These are phyloP conservation scores for Stemphylium beticola DNA, from an alignment of 2,329 filamentous ascomycete genomes.

Conservation along the genomic window DNA sequence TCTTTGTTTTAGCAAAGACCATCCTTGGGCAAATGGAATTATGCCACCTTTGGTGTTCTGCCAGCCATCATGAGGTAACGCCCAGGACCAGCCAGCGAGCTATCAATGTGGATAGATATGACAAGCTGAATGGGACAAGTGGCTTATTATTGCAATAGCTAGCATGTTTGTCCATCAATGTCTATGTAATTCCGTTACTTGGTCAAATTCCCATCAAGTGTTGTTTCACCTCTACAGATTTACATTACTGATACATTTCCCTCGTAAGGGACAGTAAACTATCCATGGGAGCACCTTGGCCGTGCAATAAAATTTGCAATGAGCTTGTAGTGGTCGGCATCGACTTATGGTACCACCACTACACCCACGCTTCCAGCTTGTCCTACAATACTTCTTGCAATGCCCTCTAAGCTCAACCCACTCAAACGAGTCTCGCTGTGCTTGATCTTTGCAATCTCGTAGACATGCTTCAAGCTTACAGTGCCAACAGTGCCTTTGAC, in stretches of 20 bases:
- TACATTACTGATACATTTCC: background rate
- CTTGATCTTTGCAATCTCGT: slow-evolving; percentile 98
- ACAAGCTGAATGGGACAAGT: background rate
- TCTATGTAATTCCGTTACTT: background rate
- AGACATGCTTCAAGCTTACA: slow-evolving; percentile 92
- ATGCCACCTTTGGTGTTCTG: background rate
- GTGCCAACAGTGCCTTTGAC: slow-evolving; percentile 81
- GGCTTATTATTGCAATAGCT: background rate
- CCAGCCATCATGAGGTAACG: background rate
- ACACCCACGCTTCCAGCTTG: slow-evolving; percentile 59
- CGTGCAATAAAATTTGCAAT: background rate
- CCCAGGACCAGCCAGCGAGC: background rate
- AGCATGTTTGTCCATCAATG: background rate
- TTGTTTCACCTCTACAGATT: background rate
- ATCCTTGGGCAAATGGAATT: background rate
- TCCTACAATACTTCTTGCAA: slow-evolving; percentile 73
- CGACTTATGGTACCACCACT: slow-evolving; percentile 54
- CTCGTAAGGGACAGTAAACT: too few relatives aligned
- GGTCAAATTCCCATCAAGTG: background rate
- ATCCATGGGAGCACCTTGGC: background rate
- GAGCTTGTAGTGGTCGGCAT: background rate
- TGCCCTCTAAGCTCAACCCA: slow-evolving; percentile 82
- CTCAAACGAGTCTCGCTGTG: slow-evolving; percentile 56
- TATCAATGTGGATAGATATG: background rate
- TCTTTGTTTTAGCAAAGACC: background rate